Evolutionary conservation across 2,329 filamentous ascomycete genomes (phyloP).

Genomic region (Akanthomyces uredinophilus): DNA sequence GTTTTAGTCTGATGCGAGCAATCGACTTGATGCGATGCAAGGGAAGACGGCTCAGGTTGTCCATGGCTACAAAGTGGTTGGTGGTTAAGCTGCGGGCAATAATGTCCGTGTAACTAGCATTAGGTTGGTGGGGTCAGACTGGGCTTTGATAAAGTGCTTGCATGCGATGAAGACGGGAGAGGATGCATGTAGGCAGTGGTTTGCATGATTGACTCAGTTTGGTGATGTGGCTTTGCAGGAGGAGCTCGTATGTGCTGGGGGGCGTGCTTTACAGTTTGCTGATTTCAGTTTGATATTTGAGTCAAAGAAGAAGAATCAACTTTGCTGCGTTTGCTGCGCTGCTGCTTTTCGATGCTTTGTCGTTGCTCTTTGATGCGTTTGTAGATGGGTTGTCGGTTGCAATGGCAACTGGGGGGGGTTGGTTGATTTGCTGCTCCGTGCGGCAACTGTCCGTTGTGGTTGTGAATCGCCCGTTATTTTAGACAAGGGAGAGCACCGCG

Average conservation of each 20-base stretch:
- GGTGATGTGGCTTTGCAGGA: not conserved
- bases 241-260: not conserved
- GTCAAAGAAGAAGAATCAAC: not conserved
- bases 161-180: conserved; percentile 12
- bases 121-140: not conserved
- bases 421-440: not conserved
- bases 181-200: not conserved
- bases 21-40: conserved; percentile 1
- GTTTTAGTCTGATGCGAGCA: conserved; percentile 2
- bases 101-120: not conserved
- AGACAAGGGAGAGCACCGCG: not conserved
- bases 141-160: conserved; percentile 4
- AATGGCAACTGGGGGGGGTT: not conserved
- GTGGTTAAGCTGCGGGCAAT: not conserved
- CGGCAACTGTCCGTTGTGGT: not conserved
- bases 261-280: not conserved
- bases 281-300: not conserved
- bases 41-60: not conserved
- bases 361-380: not conserved
- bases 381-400: not conserved
- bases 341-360: not conserved
- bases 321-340: not conserved
- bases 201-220: not conserved
- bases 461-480: not conserved
- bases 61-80: not conserved